Evolutionary conservation across 1,139 yeast species (phyloP), one percentile per base, ranked within the genome.

Genomic region (Saccharomyces pastorianus): DNA sequence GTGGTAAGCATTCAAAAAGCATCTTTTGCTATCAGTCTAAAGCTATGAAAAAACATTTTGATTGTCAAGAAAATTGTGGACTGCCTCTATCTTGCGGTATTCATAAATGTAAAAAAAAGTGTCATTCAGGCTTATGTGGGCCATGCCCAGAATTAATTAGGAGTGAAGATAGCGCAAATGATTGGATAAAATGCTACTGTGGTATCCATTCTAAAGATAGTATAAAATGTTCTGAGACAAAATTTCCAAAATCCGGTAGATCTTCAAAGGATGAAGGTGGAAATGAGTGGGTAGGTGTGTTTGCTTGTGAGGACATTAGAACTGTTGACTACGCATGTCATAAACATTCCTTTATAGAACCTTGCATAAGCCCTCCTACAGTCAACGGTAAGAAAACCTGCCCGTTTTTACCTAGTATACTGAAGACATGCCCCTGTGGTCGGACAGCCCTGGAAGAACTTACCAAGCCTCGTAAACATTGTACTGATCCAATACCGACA

Each of bases 51-150:
- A 87, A 91, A 51, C 51, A 41, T 14, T 64, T 51, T 90, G 68
- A 73, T 9, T 91, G 97, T 71, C 78, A 75, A 3, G 77, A 76
- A 2, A 69, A 72, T 0, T 90, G 97, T 69, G 76, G 76, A 8
- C 81, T 80, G 56, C 53, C 75, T 8, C 64, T 79, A 61, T 81
- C 91, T 0, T 90, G 97, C 73, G 91, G 89, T 11, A 75, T 80
- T 25, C 97, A 90, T 65, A 70, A 66, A 42, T 89, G 96, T 69
- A 61, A 69, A 2, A 70, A 72, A 47, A 62, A 58, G 7, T 86
- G 95, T 62, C 97, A 90, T 69, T 68, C 74, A 25, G 96, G 96
- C 0, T 74, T 86, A 31, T 90, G 97, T 73, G 96, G 96, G 0
- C 74, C 76, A 7, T 90, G 97, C 67, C 69, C 72, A 8, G 76